Evolutionary conservation across 2,329 filamentous ascomycete genomes (phyloP).

Genomic region (Neonectria punicea): DNA sequence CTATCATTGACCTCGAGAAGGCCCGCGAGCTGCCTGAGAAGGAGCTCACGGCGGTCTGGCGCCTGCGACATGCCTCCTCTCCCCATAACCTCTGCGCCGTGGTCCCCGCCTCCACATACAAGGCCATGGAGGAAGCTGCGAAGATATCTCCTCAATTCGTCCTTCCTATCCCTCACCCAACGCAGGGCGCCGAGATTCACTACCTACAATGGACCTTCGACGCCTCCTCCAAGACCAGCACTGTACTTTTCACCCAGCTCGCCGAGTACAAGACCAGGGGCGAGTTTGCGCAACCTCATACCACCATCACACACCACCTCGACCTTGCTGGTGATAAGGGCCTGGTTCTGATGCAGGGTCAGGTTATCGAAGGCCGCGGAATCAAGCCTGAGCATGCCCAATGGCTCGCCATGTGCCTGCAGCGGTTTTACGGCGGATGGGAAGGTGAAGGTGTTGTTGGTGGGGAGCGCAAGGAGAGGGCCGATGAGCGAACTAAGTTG

Average conservation of each 20-base stretch:
- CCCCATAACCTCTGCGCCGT: slow-evolving; percentile 83
- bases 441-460: slow-evolving; percentile 54
- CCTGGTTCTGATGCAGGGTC: slow-evolving; percentile 87
- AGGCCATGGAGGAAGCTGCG: slow-evolving; percentile 76
- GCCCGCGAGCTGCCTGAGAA: slow-evolving; percentile 76
- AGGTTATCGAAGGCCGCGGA: slow-evolving; percentile 79
- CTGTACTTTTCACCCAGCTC: slow-evolving; percentile 92
- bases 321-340: slow-evolving; percentile 81
- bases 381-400: slow-evolving; percentile 84
- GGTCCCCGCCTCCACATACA: slow-evolving; percentile 79
- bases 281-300: slow-evolving; percentile 91
- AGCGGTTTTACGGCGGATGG: slow-evolving; percentile 88
- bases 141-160: slow-evolving; percentile 87
- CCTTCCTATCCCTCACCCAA: slow-evolving; percentile 79
- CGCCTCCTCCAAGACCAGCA: slow-evolving; percentile 68
- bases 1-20: slow-evolving; percentile 82
- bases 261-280: slow-evolving; percentile 93
- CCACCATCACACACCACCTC: slow-evolving; percentile 89
- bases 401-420: slow-evolving; percentile 91
- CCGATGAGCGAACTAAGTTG: slow-evolving; percentile 72
- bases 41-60: slow-evolving; percentile 91
- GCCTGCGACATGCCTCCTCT: slow-evolving; percentile 81
- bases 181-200: slow-evolving; percentile 86
- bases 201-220: slow-evolving; percentile 98
- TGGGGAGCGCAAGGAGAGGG: slow-evolving; percentile 63